A percentile compares a stretch with the other conserved stretches of the same genome.
These are phyloP conservation scores for Capillidium heterosporum DNA, from an alignment of 371 early-diverging fungal species.

Conservation along the genomic window DNA sequence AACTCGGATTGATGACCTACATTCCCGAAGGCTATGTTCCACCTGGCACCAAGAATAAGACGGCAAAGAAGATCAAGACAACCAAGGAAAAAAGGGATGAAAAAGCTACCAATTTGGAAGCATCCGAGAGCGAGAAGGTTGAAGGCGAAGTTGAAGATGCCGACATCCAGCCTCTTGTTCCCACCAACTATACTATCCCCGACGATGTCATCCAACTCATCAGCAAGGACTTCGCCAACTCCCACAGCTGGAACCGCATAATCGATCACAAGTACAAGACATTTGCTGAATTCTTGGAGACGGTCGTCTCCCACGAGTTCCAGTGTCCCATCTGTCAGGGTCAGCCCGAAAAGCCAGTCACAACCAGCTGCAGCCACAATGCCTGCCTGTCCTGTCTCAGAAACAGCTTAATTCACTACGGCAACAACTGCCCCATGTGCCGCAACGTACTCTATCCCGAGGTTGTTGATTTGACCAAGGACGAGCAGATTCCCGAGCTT, in stretches of 20 bases:
- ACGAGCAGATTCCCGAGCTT: not conserved
- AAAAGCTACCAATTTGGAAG: too few species aligned
- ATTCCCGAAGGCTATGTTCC: conserved; percentile 8
- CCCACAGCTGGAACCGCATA: conserved; percentile 10
- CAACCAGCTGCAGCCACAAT: conserved; percentile 33
- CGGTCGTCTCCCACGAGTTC: conserved; percentile 14
- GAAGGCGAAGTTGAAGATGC: too few species aligned
- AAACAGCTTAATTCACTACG: not conserved
- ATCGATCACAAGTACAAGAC: conserved; percentile 5
- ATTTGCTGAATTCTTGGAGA: conserved; percentile 10
- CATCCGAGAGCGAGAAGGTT: too few species aligned
- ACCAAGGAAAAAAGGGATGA: too few species aligned
- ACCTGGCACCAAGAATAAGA: not conserved
- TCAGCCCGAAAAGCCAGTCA: conserved; percentile 16
- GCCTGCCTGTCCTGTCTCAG: conserved; percentile 15
- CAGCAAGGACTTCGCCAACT: conserved; percentile 8
- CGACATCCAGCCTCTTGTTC: too few species aligned
- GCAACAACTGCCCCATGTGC: conserved; percentile 8
- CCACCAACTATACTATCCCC: too few species aligned
- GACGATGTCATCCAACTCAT: conserved; percentile 3
- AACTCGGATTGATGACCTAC: conserved; percentile 20
- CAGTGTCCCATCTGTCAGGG: conserved; percentile 22
- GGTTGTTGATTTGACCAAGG: not conserved
- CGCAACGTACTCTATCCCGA: conserved; percentile 4
- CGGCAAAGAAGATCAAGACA: not conserved